Conservation (phyloP, 1,139 yeast genomes). For the Scheffersomyces lignicola region DNA sequence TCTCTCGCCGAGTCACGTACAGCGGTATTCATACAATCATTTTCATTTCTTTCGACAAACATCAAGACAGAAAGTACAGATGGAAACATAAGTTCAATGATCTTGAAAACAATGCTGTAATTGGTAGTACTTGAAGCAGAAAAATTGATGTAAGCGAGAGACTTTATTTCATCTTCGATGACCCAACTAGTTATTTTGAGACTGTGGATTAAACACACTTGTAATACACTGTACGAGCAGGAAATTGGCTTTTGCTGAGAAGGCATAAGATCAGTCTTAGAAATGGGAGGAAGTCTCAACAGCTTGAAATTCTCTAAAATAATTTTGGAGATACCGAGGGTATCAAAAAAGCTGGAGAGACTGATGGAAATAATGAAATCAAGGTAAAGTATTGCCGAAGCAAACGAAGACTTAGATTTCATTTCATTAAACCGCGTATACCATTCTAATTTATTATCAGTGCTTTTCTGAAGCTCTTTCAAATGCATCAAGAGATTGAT, state of each 20-base stretch:
- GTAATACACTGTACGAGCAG: constrained; percentile 11
- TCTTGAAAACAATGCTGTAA: constrained; percentile 16
- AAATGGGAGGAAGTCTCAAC: constrained; percentile 29
- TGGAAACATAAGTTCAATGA: constrained; percentile 18
- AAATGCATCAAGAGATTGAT: constrained; percentile 8
- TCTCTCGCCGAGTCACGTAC: constrained; percentile 7
- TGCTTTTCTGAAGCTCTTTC: constrained; percentile 3
- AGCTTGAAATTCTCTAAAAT: constrained; percentile 15
- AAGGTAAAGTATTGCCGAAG: constrained; percentile 15
- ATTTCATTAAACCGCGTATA: constrained; percentile 21
- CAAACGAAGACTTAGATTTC: constrained; percentile 26
- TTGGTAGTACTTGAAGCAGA: constrained; percentile 10
- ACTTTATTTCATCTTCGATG: constrained; percentile 19
- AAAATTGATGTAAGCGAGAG: constrained; percentile 14
- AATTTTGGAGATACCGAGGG: constrained; percentile 17
- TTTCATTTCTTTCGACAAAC: constrained; percentile 8
- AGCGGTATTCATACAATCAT: not conserved
- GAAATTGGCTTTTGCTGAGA: constrained; percentile 10
- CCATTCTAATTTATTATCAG: constrained; percentile 14
- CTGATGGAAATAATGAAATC: constrained; percentile 20
- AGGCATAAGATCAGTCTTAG: constrained; percentile 20
- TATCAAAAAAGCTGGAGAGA: constrained; percentile 12
- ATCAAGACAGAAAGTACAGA: constrained; percentile 17
- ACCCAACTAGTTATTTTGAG: constrained; percentile 9
- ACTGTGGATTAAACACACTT: constrained; percentile 9